These are phyloP conservation scores for Purshia tridentata DNA, from an alignment of 306 rosid species.

Conservation along the genomic window DNA sequence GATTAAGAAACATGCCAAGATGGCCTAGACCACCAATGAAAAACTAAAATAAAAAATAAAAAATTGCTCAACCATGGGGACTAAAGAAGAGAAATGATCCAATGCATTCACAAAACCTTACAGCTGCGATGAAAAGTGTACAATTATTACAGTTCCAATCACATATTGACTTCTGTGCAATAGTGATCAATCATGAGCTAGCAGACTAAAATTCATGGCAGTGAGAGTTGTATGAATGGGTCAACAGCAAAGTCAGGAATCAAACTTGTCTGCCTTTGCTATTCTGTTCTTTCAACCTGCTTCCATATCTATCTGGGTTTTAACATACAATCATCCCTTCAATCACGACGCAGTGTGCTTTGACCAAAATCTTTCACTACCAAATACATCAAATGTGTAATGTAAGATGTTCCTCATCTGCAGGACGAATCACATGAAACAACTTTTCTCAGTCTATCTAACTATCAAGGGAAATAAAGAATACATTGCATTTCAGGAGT, in stretches of 20 bases:
- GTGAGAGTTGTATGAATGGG: neutral
- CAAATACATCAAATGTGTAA: conserved; percentile 15
- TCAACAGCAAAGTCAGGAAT: conserved; percentile 6
- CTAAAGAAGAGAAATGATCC: neutral
- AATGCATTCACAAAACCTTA: neutral
- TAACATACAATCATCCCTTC: neutral
- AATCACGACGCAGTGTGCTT: conserved; percentile 4
- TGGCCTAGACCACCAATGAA: neutral
- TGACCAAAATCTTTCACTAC: neutral
- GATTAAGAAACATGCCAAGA: neutral
- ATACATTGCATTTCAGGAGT: neutral
- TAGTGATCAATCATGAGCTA: conserved; percentile 12
- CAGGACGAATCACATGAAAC: conserved; percentile 11
- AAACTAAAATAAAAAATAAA: neutral
- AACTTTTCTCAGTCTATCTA: neutral
- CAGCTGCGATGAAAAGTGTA: neutral
- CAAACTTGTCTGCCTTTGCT: conserved; percentile 14
- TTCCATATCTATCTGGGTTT: neutral
- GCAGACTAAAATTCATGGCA: conserved; percentile 3
- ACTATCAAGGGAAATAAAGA: neutral
- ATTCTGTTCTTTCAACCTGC: neutral
- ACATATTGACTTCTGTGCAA: conserved; percentile 8
- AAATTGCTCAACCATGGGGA: neutral
- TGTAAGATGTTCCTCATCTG: conserved; percentile 10
- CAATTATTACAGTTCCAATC: neutral